These are phyloP conservation scores for Tolypocladium inflatum DNA, from an alignment of 2,329 filamentous ascomycete species.

Conservation along the genomic window DNA sequence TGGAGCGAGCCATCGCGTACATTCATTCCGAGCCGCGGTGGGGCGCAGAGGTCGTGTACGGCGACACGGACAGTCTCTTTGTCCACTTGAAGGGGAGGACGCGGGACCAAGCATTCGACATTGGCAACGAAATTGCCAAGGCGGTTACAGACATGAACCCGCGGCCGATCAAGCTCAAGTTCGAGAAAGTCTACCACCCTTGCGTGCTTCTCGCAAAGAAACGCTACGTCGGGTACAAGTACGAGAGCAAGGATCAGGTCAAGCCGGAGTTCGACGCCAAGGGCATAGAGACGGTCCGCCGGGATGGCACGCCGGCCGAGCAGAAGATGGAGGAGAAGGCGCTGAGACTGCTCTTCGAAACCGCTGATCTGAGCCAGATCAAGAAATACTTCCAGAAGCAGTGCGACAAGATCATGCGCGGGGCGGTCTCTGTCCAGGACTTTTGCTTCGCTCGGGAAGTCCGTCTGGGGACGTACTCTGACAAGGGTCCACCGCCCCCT, in stretches of 20 bases:
- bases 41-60: slow-evolving; percentile 95
- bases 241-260: slow-evolving; percentile 65
- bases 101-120: slow-evolving; percentile 78
- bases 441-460: slow-evolving; percentile 95
- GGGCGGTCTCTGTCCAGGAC: slow-evolving; percentile 81
- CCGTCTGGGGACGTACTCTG: slow-evolving; percentile 72
- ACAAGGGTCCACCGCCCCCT: slow-evolving; percentile 69
- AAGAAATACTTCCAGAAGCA: slow-evolving; percentile 86
- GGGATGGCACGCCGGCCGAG: slow-evolving; percentile 89
- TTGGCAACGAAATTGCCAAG: slow-evolving; percentile 85
- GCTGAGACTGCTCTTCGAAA: slow-evolving; percentile 81
- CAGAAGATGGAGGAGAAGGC: slow-evolving; percentile 95
- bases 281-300: slow-evolving; percentile 92
- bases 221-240: slow-evolving; percentile 96
- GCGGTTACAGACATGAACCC: slow-evolving; percentile 86
- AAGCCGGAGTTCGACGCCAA: slow-evolving; percentile 94
- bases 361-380: slow-evolving; percentile 77
- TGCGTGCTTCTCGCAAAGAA: slow-evolving; percentile 94
- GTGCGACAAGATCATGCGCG: slow-evolving; percentile 86
- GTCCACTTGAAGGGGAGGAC: slow-evolving; percentile 82
- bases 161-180: slow-evolving; percentile 87
- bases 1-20: slow-evolving; percentile 85
- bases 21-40: slow-evolving; percentile 83
- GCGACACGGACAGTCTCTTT: slow-evolving; percentile 94
- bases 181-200: slow-evolving; percentile 96